These are phyloP conservation scores for Rhodotorula sp. DNA, from an alignment of 1,284 basidiomycete species.

Conservation along the genomic window DNA sequence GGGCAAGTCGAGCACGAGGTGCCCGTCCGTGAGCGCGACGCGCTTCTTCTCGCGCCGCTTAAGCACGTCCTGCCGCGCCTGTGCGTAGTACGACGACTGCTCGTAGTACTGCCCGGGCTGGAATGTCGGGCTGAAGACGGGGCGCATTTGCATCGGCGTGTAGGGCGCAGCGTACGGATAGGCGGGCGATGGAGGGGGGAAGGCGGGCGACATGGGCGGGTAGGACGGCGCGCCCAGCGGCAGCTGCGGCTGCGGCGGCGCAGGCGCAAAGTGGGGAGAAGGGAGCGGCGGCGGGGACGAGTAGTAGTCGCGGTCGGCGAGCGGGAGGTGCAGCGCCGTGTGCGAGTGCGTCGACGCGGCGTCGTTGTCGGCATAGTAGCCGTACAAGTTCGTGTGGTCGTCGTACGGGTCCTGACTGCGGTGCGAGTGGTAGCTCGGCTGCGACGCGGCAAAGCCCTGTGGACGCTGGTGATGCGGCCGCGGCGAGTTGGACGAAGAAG, in stretches of 20 bases:
- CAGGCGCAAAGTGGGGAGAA: background rate
- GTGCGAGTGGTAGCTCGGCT: too few species aligned
- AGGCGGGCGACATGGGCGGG: background rate
- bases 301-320: conserved; percentile 23
- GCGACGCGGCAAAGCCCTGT: too few species aligned
- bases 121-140: background rate
- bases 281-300: background rate
- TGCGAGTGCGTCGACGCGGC: conserved; percentile 22
- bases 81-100: conserved; percentile 2
- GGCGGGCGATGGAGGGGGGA: conserved; percentile 10
- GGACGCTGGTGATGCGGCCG: too few species aligned
- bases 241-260: conserved; percentile 1
- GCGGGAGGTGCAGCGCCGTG: conserved; percentile 30
- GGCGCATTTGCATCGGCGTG: too few species aligned
- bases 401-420: too few species aligned
- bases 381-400: background rate
- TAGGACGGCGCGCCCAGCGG: conserved; percentile 12
- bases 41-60: conserved; percentile 36
- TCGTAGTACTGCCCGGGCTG: conserved; percentile 17
- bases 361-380: conserved; percentile 17
- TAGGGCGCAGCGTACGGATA: background rate
- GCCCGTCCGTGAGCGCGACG: conserved; percentile 50
- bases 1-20: conserved; percentile 51
- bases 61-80: conserved; percentile 19
- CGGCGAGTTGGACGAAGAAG: too few species aligned